phyloP scores from a whole-genome alignment of 2,329 filamentous ascomycete species.

The Conoideocrella luteorostrata region DNA sequence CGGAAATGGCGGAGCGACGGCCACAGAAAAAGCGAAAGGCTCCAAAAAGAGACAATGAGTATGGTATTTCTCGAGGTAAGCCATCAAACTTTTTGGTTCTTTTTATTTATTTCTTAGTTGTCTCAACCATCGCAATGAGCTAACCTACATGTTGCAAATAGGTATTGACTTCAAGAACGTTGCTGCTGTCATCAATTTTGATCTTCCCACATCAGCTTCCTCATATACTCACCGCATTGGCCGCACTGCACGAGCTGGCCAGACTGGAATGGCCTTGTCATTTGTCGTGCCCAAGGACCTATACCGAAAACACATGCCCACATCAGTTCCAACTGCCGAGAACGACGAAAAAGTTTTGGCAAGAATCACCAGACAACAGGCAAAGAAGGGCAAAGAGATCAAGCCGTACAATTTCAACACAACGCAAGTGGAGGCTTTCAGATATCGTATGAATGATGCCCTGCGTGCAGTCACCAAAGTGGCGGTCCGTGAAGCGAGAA shows the following conservation, averaged over 20 bases:
- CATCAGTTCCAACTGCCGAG: slow-evolving; percentile 65
- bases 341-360: slow-evolving; percentile 79
- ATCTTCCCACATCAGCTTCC: slow-evolving; percentile 79
- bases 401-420: slow-evolving; percentile 94
- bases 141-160: slow-evolving; percentile 8
- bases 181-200: slow-evolving; percentile 91
- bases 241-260: slow-evolving; percentile 83
- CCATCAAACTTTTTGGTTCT: no score
- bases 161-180: slow-evolving; percentile 93
- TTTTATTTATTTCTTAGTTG: neutral
- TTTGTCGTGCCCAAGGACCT: slow-evolving; percentile 80
- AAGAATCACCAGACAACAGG: slow-evolving; percentile 73
- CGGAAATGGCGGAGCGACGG: slow-evolving; percentile 19
- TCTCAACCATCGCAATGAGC: no score
- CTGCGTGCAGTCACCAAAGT: slow-evolving; percentile 84
- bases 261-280: slow-evolving; percentile 90
- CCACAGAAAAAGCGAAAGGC: slow-evolving; percentile 35
- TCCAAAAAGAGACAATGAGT: slow-evolving; percentile 70
- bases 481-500: slow-evolving; percentile 82
- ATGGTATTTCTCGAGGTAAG: slow-evolving; percentile 79
- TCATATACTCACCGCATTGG: slow-evolving; percentile 98
- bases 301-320: slow-evolving; percentile 86
- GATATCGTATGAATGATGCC: slow-evolving; percentile 91
- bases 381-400: slow-evolving; percentile 70
- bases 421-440: slow-evolving; percentile 86